These are phyloP conservation scores for Pythium aristosporum DNA, from an alignment of 352 stramenopile genomes.

Conservation along the genomic window DNA sequence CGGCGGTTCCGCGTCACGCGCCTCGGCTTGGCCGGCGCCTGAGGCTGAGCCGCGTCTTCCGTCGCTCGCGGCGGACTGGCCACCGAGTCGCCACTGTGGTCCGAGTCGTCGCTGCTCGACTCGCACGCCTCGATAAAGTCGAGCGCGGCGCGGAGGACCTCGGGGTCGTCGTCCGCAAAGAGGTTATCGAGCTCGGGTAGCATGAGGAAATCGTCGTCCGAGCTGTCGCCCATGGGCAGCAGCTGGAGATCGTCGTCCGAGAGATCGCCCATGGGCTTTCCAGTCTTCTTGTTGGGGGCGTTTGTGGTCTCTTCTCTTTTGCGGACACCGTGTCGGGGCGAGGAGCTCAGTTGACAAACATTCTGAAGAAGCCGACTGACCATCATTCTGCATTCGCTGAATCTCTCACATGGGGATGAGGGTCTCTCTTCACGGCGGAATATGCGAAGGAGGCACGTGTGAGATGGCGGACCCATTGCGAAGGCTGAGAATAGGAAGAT, in stretches of 20 bases:
- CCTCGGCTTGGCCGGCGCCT: constrained; percentile 4
- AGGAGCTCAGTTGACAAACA: not conserved
- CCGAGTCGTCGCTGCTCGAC: constrained; percentile 11
- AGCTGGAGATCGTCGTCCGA: not conserved
- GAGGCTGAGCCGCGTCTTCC: not conserved
- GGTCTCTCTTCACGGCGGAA: too few species aligned
- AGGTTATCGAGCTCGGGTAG: constrained; percentile 4
- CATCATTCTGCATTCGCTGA: constrained; percentile 6
- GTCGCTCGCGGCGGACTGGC: not conserved
- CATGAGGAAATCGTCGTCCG: not conserved
- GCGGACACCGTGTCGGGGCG: not conserved
- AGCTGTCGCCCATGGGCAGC: too few species aligned
- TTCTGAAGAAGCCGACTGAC: not conserved
- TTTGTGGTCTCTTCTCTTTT: not conserved
- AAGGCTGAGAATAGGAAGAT: too few species aligned
- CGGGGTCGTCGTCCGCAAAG: constrained; percentile 19
- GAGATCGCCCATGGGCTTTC: too few species aligned
- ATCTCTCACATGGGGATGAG: too few species aligned
- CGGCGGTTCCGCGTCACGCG: constrained; percentile 20
- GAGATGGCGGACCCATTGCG: too few species aligned
- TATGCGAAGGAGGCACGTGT: too few species aligned
- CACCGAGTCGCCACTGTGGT: not conserved
- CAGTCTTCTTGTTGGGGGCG: too few species aligned
- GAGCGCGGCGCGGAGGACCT: constrained; percentile 20
- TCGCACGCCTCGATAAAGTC: constrained; percentile 21